Base-by-base conservation (phyloP, 2,329 filamentous ascomycete species). In the Emergomyces orientalis region DNA sequence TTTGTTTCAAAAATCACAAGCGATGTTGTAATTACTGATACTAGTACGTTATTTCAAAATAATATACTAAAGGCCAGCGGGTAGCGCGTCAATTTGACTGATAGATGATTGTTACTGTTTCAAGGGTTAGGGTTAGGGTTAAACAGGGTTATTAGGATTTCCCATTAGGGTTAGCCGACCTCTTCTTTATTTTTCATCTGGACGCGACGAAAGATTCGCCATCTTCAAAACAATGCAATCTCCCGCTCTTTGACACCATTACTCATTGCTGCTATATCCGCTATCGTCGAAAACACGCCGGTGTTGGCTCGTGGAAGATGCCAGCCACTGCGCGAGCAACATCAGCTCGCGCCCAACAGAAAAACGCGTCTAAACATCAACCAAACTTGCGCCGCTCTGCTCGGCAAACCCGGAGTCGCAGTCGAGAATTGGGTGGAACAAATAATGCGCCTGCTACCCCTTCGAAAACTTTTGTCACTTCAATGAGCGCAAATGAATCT, bases 61-160 rank as follows among this genome's bases (percentile, higher is more conserved):
- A n/a, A n/a, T n/a, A n/a, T n/a, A n/a, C n/a, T n/a, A n/a, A n/a
- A n/a, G n/a, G n/a, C n/a, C n/a, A n/a, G n/a, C n/a, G n/a, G n/a
- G n/a, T n/a, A n/a, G n/a, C n/a, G n/a, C n/a, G n/a, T n/a, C n/a
- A n/a, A n/a, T n/a, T n/a, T n/a, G n/a, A n/a, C n/a, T n/a, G n/a
- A n/a, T n/a, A n/a, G n/a, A n/a, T n/a, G n/a, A n/a, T n/a, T n/a
- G n/a, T n/a, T n/a, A n/a, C n/a, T n/a, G n/a, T n/a, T n/a, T n/a
- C n/a, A n/a, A 52, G 60, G 64, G 64, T 63, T 65, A 52, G 54
- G 54, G 37, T 61, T 64, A 55, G 63, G 60, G 60, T 60, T 62
- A 7, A 30, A 58, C 63, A 55, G 63, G 60, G 60, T 60, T 62
- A 7, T 34, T 9, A 57, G 14, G 22, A 2, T 22, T 56, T 6